phyloP scores from a whole-genome alignment of 202 grass and related monocot species.

The Cymbopogon flexuosus region DNA sequence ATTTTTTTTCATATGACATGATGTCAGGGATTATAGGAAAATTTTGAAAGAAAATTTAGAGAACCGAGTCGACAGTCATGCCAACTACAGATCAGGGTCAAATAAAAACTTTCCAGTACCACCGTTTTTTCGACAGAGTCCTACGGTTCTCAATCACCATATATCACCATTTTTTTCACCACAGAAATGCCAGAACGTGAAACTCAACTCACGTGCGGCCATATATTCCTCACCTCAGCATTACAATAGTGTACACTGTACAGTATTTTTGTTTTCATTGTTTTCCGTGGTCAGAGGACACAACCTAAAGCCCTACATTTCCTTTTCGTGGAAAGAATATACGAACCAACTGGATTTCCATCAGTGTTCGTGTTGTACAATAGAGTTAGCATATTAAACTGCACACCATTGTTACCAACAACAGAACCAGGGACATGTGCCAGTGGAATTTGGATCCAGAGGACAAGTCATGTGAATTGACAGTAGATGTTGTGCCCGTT shows the following conservation, averaged over 20 bases:
- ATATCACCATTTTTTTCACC: background rate
- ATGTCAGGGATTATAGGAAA: background rate
- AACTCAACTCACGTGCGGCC: background rate
- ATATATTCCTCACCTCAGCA: constrained; percentile 22
- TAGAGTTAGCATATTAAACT: constrained; percentile 41
- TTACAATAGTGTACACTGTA: constrained; percentile 23
- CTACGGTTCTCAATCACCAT: background rate
- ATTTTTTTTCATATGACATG: background rate
- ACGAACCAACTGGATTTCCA: constrained; percentile 31
- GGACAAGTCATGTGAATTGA: constrained; percentile 57
- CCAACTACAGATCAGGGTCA: background rate
- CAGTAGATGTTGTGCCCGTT: constrained; percentile 39
- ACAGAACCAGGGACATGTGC: constrained; percentile 31
- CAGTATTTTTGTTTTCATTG: constrained; percentile 18
- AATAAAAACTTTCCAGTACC: background rate
- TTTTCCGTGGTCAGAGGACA: constrained; percentile 20
- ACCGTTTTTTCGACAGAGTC: background rate
- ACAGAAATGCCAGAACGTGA: background rate
- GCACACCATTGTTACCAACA: constrained; percentile 45
- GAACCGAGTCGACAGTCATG: background rate
- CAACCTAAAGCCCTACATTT: constrained; percentile 41
- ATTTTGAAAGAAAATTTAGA: background rate
- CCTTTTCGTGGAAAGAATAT: constrained; percentile 35
- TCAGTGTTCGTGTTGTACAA: constrained; percentile 27
- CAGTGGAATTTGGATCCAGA: constrained; percentile 44